Evolutionary conservation across 495 filamentous ascomycete genomes (phyloP).

Genomic region (Podospora tetraspora): DNA sequence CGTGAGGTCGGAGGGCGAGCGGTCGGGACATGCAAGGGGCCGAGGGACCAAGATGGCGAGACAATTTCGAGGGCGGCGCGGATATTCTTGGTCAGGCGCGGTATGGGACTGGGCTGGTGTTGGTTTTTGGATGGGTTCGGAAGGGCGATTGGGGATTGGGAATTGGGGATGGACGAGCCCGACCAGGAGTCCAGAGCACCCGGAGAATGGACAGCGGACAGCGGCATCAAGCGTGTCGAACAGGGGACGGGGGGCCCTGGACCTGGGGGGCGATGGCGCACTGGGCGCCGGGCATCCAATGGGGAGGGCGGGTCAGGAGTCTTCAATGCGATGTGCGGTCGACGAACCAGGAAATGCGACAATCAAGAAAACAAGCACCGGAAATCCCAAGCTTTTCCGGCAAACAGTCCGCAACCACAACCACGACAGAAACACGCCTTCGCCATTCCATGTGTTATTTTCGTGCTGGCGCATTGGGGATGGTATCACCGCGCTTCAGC

Average conservation of each 20-base stretch:
- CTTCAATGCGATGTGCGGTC: conserved; percentile 3
- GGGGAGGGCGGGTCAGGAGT: conserved; percentile 2
- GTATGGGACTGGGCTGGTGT: background rate
- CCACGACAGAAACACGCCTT: background rate
- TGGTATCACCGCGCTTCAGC: background rate
- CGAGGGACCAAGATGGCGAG: background rate
- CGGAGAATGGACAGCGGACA: background rate
- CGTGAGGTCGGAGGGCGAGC: conserved; percentile 13
- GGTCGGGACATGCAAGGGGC: background rate
- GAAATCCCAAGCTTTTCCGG: background rate
- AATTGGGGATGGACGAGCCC: conserved; percentile 2
- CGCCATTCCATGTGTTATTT: background rate
- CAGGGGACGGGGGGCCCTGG: conserved; percentile 1
- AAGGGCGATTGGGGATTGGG: background rate
- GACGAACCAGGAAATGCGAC: conserved; percentile 8
- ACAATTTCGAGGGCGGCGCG: background rate
- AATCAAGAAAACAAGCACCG: background rate
- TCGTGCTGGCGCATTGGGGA: background rate
- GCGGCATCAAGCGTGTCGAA: conserved; percentile 4
- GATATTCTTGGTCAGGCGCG: conserved; percentile 1
- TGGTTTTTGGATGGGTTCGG: conserved; percentile 2
- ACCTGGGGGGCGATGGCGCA: background rate
- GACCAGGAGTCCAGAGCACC: background rate
- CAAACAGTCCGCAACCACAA: background rate
- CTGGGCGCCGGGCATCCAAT: conserved; percentile 2